Percentiles rank a stretch among this genome's conserved stretches.
Evolutionary conservation across 257 asterid species (phyloP).

Genomic region (Anisodus acutangulus): DNA sequence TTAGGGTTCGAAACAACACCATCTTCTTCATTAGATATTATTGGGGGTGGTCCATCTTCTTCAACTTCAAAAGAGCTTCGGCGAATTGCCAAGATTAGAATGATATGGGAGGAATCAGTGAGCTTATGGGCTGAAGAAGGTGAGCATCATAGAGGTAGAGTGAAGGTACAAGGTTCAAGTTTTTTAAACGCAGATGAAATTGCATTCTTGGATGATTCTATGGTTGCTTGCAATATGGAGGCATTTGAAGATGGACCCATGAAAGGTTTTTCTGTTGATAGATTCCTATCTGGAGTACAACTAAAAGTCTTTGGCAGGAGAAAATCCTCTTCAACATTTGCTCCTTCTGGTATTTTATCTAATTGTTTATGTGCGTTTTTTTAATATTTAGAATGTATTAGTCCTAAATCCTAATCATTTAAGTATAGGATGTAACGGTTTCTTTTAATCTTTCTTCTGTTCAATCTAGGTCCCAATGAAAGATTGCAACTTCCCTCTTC

Average conservation of each 20-base stretch:
- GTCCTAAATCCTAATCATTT: not conserved
- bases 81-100: conserved; percentile 50
- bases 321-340: conserved; percentile 41
- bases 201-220: conserved; percentile 52
- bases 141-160: conserved; percentile 49
- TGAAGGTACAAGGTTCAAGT: conserved; percentile 44
- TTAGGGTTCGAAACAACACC: conserved; percentile 42
- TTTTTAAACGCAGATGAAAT: conserved; percentile 54
- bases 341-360: conserved; percentile 36
- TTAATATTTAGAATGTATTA: not conserved
- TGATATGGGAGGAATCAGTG: conserved; percentile 59
- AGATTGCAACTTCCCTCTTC: conserved; percentile 41
- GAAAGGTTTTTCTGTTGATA: conserved; percentile 55
- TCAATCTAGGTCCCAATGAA: conserved; percentile 40
- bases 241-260: conserved; percentile 57
- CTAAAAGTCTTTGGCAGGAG: conserved; percentile 58
- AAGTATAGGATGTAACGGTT: not conserved
- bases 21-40: not conserved
- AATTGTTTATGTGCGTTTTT: not conserved
- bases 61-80: conserved; percentile 40
- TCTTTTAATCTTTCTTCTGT: not conserved
- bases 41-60: conserved; percentile 32
- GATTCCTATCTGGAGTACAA: conserved; percentile 55
- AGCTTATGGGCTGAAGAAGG: conserved; percentile 60
- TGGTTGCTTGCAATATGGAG: conserved; percentile 51